phyloP scores from a whole-genome alignment of 345 rosid species.

The Cochlearia excelsa region DNA sequence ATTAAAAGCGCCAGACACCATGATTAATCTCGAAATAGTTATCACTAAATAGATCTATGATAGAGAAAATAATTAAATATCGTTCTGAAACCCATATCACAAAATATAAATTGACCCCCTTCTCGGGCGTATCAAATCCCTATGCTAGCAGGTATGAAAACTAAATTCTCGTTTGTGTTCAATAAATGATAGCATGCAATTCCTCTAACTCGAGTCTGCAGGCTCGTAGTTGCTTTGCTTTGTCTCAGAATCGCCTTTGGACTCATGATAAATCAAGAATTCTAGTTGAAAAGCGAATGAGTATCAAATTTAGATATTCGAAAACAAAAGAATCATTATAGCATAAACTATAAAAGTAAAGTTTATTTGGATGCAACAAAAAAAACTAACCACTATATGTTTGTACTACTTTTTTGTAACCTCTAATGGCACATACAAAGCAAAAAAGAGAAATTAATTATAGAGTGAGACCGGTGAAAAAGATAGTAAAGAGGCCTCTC shows the following conservation, averaged over 20 bases:
- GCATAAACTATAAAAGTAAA: constrained; percentile 20
- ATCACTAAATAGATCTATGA: too few species aligned
- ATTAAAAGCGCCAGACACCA: too few species aligned
- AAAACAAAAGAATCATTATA: constrained; percentile 14
- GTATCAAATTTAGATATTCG: constrained; percentile 22
- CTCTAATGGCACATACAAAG: constrained; percentile 24
- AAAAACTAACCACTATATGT: constrained; percentile 8
- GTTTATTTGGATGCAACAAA: constrained; percentile 10
- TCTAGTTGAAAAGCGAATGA: background rate
- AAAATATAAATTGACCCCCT: too few species aligned
- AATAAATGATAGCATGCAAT: too few species aligned
- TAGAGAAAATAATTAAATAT: too few species aligned
- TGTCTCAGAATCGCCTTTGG: background rate
- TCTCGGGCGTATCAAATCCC: too few species aligned
- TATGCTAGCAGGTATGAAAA: too few species aligned
- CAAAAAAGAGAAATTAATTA: constrained; percentile 13
- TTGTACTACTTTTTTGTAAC: constrained; percentile 12
- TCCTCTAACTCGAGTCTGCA: too few species aligned
- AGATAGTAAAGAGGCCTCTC: constrained; percentile 16
- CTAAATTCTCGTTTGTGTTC: too few species aligned
- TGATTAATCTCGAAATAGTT: too few species aligned
- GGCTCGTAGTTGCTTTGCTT: too few species aligned
- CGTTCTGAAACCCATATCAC: too few species aligned
- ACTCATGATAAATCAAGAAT: constrained; percentile 11
- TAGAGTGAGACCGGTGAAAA: constrained; percentile 21